Evolutionary conservation across 129 eudicot genomes (phyloP).

Genomic region (Flaveria bidentis): DNA sequence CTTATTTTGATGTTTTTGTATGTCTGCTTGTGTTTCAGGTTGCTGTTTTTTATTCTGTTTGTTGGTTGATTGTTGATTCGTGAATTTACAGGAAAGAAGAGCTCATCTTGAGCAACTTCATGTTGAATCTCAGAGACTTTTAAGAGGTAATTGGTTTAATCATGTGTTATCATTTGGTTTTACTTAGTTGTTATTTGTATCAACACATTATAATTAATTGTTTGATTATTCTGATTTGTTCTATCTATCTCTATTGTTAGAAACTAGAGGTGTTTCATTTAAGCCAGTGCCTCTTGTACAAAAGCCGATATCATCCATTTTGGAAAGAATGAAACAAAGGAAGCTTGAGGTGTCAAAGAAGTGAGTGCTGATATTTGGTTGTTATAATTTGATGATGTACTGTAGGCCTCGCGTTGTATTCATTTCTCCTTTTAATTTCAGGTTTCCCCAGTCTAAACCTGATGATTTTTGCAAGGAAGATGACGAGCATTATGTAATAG

Average conservation of each 20-base stretch:
- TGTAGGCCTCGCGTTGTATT: neutral
- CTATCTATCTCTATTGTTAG: conserved; percentile 27
- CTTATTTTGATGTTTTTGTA: neutral
- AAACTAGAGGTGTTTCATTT: conserved; percentile 73
- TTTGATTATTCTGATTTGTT: neutral
- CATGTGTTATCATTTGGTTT: neutral
- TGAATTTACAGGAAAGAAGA: conserved; percentile 62
- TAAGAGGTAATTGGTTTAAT: conserved; percentile 60
- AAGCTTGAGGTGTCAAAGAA: conserved; percentile 74
- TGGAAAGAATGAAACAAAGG: conserved; percentile 77
- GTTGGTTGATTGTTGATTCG: conserved; percentile 7
- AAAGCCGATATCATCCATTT: conserved; percentile 77
- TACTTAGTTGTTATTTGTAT: conserved; percentile 7
- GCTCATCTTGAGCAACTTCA: conserved; percentile 67
- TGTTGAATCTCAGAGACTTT: conserved; percentile 75
- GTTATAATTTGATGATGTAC: neutral
- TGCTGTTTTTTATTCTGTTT: neutral
- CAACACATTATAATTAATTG: conserved; percentile 1
- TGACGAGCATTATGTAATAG: conserved; percentile 34
- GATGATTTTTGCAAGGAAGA: conserved; percentile 28
- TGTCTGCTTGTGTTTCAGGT: neutral
- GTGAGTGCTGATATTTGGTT: conserved; percentile 40
- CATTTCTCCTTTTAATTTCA: conserved; percentile 21
- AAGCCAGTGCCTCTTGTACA: conserved; percentile 68
- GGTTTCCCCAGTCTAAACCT: conserved; percentile 27